Evolutionary conservation across 306 rosid genomes (phyloP), one percentile per base, ranked within the genome.

Genomic region (Castanea sativa): DNA sequence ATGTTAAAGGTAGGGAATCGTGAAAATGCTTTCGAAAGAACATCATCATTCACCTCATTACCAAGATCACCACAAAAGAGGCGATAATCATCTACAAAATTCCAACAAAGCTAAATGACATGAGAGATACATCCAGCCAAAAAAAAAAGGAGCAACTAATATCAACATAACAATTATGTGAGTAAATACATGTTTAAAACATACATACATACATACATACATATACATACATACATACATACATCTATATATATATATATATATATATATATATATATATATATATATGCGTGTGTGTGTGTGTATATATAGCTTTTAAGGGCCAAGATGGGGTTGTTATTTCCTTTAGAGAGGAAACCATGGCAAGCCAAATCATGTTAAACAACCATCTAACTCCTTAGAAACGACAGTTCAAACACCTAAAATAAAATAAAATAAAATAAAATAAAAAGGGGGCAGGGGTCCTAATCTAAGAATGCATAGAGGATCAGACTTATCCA

Each of bases 31-130:
- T 95, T 95, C 3, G 99, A 83, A 82, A 95, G 98, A 79, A 93
- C 97, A 75, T 95, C 98, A 79, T 95, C 99, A 53, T 93, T 95
- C 88, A 93, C 99, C 90, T 95, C 99, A 73, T 95, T 95, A 71
- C 99, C 99, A 67, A 95, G 96, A 86, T 93, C 98, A 35, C 99
- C 98, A 76, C 96, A 95, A 79, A 95, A 95, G 73, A 93, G 88
- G 59, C 94, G 91, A 82, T 90, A 93, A 71, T 95, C 97, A 93
- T 91, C 99, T 95, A 89, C 77, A 65, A 75, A 41, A 75, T 49
- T 12, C 73, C 75, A 83, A 67, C 27, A 51, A 67, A 45, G 76
- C 1, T 38, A 21, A 49, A 57, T 35, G 60, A 30, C 73, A 81
- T 49, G 74, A 64, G 71, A 55, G 38, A 78, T 18, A 58, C 73